Base-by-base conservation (phyloP, 345 rosid genomes). In the Linum trigynum region DNA sequence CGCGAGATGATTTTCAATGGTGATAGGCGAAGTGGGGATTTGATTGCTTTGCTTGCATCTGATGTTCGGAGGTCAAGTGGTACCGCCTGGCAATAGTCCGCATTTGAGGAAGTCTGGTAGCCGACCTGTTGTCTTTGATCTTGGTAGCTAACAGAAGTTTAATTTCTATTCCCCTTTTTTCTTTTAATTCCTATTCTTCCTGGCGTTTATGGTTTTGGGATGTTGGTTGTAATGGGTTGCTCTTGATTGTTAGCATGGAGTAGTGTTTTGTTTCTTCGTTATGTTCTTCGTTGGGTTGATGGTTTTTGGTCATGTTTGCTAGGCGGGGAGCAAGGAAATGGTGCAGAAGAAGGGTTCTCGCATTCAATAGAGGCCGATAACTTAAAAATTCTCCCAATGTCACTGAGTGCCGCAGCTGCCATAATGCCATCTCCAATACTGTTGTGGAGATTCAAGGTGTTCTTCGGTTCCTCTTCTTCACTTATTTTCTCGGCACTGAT, bases 101-200 rank as follows among this genome's bases (percentile, higher is more conserved):
- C 92, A 88, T 75, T 77, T 86, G 69, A 88, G 92, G 84, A 86
- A 84, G 84, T 74, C 96, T n/a, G 92, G 92, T 75, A 84, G 92
- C 81, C 83, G 88, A 72, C 71, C 78, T 8, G 78, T 81, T 39
- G 78, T 88, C 70, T 67, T 76, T 66, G 92, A 88, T 85, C 77
- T 78, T 64, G 97, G 97, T 90, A 83, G 58, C 51, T 51, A 32
- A 63, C 56, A 10, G 8, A 37, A 37, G 56, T 59, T 58, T 17
- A 38, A 7, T 37, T 12, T 11, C 35, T 61, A 45, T 9, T 23
- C 32, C 32, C 32, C 32, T 23, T 23, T 23, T 43, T 43, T 5
- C 6, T 43, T 43, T 48, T 9, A 48, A 48, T 55, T 39, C 5
- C 2, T 40, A 14, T 10, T 6, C 60, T 65, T 32, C 12, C 55